These are phyloP conservation scores for Jamesozyma spencerorum DNA, from an alignment of 805 yeast species.

Conservation along the genomic window DNA sequence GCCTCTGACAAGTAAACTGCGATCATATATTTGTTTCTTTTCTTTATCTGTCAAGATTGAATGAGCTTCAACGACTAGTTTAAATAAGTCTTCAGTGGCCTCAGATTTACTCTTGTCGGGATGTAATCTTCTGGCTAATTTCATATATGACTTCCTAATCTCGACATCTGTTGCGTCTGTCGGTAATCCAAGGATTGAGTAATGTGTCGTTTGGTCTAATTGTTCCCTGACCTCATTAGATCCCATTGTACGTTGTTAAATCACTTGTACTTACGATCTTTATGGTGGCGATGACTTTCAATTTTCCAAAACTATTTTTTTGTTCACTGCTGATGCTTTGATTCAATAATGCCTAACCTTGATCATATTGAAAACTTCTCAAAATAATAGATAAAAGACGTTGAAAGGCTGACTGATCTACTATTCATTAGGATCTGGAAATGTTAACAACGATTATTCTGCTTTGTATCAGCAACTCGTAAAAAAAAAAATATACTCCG, in stretches of 20 bases:
- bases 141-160: constrained; percentile 72
- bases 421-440: too few relatives aligned
- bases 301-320: too few relatives aligned
- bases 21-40: constrained; percentile 18
- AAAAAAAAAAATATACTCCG: constrained; percentile 5
- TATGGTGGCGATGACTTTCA: too few relatives aligned
- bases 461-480: too few relatives aligned
- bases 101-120: constrained; percentile 65
- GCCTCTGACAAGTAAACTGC: constrained; percentile 12
- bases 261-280: too few relatives aligned
- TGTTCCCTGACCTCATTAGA: not conserved
- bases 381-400: too few relatives aligned
- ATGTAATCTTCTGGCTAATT: constrained; percentile 61
- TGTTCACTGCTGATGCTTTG: too few relatives aligned
- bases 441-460: too few relatives aligned
- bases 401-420: too few relatives aligned
- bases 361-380: too few relatives aligned
- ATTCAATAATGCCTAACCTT: too few relatives aligned
- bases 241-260: too few relatives aligned
- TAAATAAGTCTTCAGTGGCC: constrained; percentile 26
- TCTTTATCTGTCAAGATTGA: constrained; percentile 22
- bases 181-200: constrained; percentile 22
- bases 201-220: constrained; percentile 26
- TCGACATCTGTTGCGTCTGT: constrained; percentile 20
- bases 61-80: constrained; percentile 26